A percentile compares a stretch with the other conserved stretches of the same genome.
Conservation (phyloP, 345 rosid species). For the Luvunga scandens region DNA sequence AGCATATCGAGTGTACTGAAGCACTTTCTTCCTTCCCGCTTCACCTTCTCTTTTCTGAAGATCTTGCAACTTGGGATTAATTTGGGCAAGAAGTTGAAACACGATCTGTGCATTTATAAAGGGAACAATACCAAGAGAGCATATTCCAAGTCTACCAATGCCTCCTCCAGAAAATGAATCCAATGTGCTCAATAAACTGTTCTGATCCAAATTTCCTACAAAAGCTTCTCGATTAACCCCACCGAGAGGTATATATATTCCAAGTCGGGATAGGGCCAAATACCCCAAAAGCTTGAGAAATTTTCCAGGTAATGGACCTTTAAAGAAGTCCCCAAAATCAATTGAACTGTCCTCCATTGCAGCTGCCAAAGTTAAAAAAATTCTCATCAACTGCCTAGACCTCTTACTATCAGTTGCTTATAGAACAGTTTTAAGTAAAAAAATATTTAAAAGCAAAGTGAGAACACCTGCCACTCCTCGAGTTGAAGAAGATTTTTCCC, state of each 20-base stretch:
- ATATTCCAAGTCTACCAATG: conserved; percentile 92
- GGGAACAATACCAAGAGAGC: conserved; percentile 97
- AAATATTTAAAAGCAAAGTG: conserved; percentile 10
- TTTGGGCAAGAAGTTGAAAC: conserved; percentile 96
- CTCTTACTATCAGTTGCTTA: not conserved
- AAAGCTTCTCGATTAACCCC: conserved; percentile 93
- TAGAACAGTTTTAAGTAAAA: not conserved
- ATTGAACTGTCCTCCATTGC: conserved; percentile 98
- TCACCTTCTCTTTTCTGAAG: conserved; percentile 99
- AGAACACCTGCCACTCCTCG: conserved; percentile 82
- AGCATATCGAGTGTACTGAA: conserved; percentile 88
- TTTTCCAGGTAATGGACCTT: conserved; percentile 90
- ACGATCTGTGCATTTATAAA: conserved; percentile 95
- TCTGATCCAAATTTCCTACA: conserved; percentile 88
- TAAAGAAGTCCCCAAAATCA: conserved; percentile 96
- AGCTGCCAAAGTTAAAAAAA: conserved; percentile 52
- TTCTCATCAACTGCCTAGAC: conserved; percentile 19
- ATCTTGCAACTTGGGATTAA: conserved; percentile 97
- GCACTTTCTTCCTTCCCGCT: conserved; percentile 94
- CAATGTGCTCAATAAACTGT: conserved; percentile 83
- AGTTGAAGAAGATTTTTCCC: conserved; percentile 60
- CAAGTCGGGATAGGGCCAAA: conserved; percentile 88
- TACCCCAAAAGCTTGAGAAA: conserved; percentile 83
- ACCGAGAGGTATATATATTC: conserved; percentile 93
- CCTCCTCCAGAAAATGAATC: conserved; percentile 99